Conservation (phyloP, 805 yeast species). For the Scheffersomyces ergatensis region DNA sequence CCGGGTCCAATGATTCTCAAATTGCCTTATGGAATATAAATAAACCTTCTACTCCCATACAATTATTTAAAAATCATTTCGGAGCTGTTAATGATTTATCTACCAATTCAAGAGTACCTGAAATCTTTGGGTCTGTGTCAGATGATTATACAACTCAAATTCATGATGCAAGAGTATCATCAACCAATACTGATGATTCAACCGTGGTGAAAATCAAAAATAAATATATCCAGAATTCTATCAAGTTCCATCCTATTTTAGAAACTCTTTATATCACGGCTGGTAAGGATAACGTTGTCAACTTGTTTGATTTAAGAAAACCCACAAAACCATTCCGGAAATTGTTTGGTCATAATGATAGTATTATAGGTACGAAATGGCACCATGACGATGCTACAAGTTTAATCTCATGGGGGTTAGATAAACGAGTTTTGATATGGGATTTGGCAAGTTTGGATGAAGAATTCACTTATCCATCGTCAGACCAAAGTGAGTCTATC, state of each 20-base stretch:
- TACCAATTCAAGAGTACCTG: slow-evolving; percentile 45
- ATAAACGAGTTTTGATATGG: slow-evolving; percentile 74
- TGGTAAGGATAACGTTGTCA: slow-evolving; percentile 71
- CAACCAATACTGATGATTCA: slow-evolving; percentile 18
- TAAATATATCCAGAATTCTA: slow-evolving; percentile 62
- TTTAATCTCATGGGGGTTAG: slow-evolving; percentile 59
- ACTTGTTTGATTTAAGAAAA: slow-evolving; percentile 73
- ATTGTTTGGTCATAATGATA: slow-evolving; percentile 61
- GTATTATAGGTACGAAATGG: slow-evolving; percentile 46
- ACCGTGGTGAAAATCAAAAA: slow-evolving; percentile 47
- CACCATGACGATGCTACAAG: slow-evolving; percentile 47
- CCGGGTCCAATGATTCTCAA: slow-evolving; percentile 66
- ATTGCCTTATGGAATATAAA: slow-evolving; percentile 70
- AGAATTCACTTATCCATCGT: slow-evolving; percentile 41
- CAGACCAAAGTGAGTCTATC: slow-evolving; percentile 40
- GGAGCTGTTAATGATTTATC: slow-evolving; percentile 67
- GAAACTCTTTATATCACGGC: slow-evolving; percentile 67
- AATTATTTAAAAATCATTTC: slow-evolving; percentile 47
- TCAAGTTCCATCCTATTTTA: slow-evolving; percentile 60
- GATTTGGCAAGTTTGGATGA: slow-evolving; percentile 60
- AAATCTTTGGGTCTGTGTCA: slow-evolving; percentile 65
- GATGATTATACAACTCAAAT: slow-evolving; percentile 65
- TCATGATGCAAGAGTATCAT: slow-evolving; percentile 48
- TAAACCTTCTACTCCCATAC: slow-evolving; percentile 44
- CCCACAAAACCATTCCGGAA: slow-evolving; percentile 56